Conservation (phyloP, 805 yeast species). For the Schwanniomyces yamadae region DNA sequence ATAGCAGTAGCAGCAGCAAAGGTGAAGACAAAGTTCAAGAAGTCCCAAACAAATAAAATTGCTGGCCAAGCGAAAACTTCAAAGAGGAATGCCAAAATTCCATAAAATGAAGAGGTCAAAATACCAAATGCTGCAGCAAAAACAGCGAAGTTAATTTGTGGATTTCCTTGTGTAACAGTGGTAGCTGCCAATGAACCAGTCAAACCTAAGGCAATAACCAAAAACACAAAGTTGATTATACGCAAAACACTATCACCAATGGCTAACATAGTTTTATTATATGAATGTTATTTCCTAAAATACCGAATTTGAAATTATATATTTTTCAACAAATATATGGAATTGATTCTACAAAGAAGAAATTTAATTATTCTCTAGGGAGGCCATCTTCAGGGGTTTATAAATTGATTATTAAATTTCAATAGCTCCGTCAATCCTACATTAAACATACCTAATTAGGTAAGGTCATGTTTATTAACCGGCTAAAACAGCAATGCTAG, state of each 20-base stretch:
- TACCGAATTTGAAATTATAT: too few relatives aligned
- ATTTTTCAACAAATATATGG: too few relatives aligned
- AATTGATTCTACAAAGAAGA: too few relatives aligned
- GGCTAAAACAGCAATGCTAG: conserved; percentile 8
- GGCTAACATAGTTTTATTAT: conserved; percentile 48
- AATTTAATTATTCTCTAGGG: background rate
- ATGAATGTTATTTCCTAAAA: too few relatives aligned
- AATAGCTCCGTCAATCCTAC: conserved; percentile 2
- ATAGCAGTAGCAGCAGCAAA: conserved; percentile 93
- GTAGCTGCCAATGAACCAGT: conserved; percentile 85
- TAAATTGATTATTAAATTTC: conserved; percentile 4
- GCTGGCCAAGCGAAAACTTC: conserved; percentile 86
- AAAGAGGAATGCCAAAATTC: conserved; percentile 71
- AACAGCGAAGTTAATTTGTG: conserved; percentile 86
- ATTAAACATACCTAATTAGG: conserved; percentile 12
- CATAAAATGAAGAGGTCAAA: conserved; percentile 77
- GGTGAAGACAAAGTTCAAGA: conserved; percentile 86
- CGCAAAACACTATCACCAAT: conserved; percentile 77
- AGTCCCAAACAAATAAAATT: conserved; percentile 71
- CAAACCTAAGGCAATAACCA: conserved; percentile 79
- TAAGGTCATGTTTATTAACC: conserved; percentile 18
- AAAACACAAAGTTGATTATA: conserved; percentile 67
- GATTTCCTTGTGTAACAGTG: conserved; percentile 47
- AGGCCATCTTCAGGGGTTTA: conserved; percentile 7
- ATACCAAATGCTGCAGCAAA: conserved; percentile 88